Evolutionary conservation across 495 filamentous ascomycete genomes (phyloP).

Genomic region (Penicillium subrubescens): DNA sequence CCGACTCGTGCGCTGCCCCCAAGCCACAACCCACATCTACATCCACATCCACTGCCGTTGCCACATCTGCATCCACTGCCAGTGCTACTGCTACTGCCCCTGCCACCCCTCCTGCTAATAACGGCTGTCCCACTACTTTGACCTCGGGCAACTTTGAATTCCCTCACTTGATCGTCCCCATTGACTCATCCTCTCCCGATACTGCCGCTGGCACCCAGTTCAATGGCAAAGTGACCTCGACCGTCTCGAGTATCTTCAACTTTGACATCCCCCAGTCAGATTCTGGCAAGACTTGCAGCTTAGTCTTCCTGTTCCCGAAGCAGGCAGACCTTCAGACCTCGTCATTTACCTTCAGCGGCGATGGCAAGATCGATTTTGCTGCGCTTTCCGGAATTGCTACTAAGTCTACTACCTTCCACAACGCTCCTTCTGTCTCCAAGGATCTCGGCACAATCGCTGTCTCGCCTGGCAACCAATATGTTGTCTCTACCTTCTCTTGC

Average conservation of each 20-base stretch:
- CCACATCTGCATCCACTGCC: neutral
- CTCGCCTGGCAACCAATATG: constrained; percentile 57
- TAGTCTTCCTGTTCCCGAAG: constrained; percentile 67
- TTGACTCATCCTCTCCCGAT: constrained; percentile 57
- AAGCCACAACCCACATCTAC: constrained; percentile 5
- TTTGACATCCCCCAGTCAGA: constrained; percentile 63
- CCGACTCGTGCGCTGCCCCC: constrained; percentile 13
- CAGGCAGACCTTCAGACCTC: constrained; percentile 55
- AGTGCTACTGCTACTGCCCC: neutral
- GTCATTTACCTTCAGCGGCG: constrained; percentile 56
- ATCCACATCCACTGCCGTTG: too few relatives aligned
- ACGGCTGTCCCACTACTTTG: constrained; percentile 53
- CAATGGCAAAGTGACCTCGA: constrained; percentile 56
- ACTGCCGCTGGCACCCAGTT: constrained; percentile 53
- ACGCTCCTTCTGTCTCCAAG: constrained; percentile 43
- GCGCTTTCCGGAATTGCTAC: constrained; percentile 42
- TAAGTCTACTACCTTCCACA: constrained; percentile 53
- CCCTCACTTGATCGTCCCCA: constrained; percentile 68
- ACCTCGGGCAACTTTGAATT: constrained; percentile 52
- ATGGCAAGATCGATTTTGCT: constrained; percentile 56
- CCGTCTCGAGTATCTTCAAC: constrained; percentile 65
- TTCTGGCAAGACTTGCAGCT: constrained; percentile 60
- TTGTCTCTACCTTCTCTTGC: constrained; percentile 58
- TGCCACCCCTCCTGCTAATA: constrained; percentile 16
- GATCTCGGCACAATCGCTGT: constrained; percentile 53